Conservation (phyloP, 805 yeast species). For the Candida insectorum region DNA sequence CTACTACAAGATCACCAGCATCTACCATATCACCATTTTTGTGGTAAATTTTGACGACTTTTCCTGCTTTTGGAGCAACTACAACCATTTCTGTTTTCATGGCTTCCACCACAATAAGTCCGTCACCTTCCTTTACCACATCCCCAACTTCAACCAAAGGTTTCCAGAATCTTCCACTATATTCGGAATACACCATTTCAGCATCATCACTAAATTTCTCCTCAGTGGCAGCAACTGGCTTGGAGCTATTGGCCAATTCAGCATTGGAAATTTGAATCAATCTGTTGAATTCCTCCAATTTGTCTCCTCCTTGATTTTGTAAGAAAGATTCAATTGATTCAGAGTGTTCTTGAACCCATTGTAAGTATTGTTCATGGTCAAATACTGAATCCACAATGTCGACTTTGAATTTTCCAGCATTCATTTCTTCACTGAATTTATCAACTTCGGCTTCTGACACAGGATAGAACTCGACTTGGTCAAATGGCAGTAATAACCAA, state of each 20-base stretch:
- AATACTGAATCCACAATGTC: slow-evolving; percentile 75
- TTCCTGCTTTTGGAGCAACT: slow-evolving; percentile 65
- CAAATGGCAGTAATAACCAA: slow-evolving; percentile 90
- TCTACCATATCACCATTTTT: slow-evolving; percentile 94
- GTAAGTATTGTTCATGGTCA: slow-evolving; percentile 73
- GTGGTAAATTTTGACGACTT: slow-evolving; percentile 69
- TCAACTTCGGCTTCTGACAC: slow-evolving; percentile 85
- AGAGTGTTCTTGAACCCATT: slow-evolving; percentile 73
- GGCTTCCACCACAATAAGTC: slow-evolving; percentile 88
- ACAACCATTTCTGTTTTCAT: slow-evolving; percentile 98
- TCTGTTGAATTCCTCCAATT: slow-evolving; percentile 79
- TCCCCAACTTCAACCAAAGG: slow-evolving; percentile 79
- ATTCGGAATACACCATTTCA: slow-evolving; percentile 85
- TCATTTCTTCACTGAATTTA: slow-evolving; percentile 61
- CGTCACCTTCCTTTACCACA: slow-evolving; percentile 67
- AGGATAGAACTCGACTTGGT: slow-evolving; percentile 92
- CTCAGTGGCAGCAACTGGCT: slow-evolving; percentile 40
- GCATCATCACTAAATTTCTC: slow-evolving; percentile 74
- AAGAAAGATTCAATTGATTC: slow-evolving; percentile 70
- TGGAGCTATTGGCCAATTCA: slow-evolving; percentile 58
- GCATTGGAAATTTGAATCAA: slow-evolving; percentile 79
- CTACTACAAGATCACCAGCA: slow-evolving; percentile 93
- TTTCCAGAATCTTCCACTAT: slow-evolving; percentile 97
- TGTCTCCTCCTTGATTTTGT: slow-evolving; percentile 70
- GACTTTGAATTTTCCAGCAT: slow-evolving; percentile 76